phyloP scores from a whole-genome alignment of 179 eudicot genomes.

The Dionaea muscipula region DNA sequence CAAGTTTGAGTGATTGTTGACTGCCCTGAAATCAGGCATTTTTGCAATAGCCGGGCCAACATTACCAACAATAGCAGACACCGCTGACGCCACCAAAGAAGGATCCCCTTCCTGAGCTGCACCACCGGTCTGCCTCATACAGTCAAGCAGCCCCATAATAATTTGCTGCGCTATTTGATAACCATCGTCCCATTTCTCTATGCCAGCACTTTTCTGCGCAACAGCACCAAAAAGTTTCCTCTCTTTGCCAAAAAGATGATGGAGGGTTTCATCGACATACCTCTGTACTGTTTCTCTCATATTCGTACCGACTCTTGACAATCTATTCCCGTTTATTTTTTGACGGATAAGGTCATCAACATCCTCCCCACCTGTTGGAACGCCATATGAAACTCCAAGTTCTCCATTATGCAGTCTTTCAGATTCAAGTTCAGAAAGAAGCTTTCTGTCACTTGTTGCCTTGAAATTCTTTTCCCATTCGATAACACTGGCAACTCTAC shows the following conservation, averaged over 20 bases:
- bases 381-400: slow-evolving; percentile 58
- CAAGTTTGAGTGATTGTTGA: slow-evolving; percentile 31
- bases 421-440: slow-evolving; percentile 73
- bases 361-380: slow-evolving; percentile 81
- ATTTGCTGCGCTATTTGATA: slow-evolving; percentile 70
- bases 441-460: slow-evolving; percentile 65
- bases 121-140: slow-evolving; percentile 94
- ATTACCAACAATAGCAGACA: slow-evolving; percentile 75
- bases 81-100: slow-evolving; percentile 81
- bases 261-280: slow-evolving; percentile 61
- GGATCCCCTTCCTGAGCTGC: slow-evolving; percentile 99
- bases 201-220: slow-evolving; percentile 41
- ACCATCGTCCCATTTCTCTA: slow-evolving; percentile 73
- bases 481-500: slow-evolving; percentile 45
- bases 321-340: slow-evolving; percentile 62
- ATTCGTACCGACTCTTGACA: slow-evolving; percentile 68
- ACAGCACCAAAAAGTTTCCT: slow-evolving; percentile 58
- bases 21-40: slow-evolving; percentile 62
- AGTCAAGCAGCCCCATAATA: slow-evolving; percentile 61
- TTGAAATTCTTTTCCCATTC: slow-evolving; percentile 86
- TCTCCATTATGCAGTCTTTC: slow-evolving; percentile 71
- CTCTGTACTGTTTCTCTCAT: slow-evolving; percentile 78
- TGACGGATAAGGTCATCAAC: slow-evolving; percentile 80
- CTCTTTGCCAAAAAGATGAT: slow-evolving; percentile 58
- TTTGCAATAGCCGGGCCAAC: slow-evolving; percentile 62